Evolutionary conservation across 2,329 filamentous ascomycete genomes (phyloP), one percentile per base, ranked within the genome.

Genomic region (Ceratocystis papillata): DNA sequence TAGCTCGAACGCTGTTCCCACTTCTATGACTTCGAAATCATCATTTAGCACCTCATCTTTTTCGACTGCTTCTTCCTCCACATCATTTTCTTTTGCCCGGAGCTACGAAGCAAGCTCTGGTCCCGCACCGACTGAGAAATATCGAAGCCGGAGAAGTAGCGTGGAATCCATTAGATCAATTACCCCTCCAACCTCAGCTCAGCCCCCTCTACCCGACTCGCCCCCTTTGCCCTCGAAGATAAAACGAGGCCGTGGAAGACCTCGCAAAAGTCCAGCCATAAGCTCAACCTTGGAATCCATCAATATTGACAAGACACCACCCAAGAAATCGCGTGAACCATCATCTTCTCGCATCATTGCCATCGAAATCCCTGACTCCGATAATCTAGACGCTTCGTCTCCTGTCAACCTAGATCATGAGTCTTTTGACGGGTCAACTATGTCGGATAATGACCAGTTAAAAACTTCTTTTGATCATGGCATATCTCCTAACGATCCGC

Each of bases 401-500:
- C 46, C 20, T 55, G 28, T 22, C 25, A 59, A 33, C 12, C 7
- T 25, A 41, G 37, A 20, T 10, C 30, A 53, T 46, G 62, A 46
- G 22, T 44, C 60, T 28, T n/a, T 41, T 1, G 50, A 63, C n/a
- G 61, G 59, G 10, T 61, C 67, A 8, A 59, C 55, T 17, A 53
- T 66, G 12, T 65, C 67, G 3, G 67, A 65, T 41, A 66, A 66
- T 37, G 53, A 61, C 12, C 61, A 68, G 44, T 28, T 68, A n/a
- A 44, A 57, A 17, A 64, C 60, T 5, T 59, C 64, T 10, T 53
- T 60, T 30, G 25, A 25, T 10, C 63, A 53, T 6, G 33, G 55
- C 15, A 71, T 76, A 5, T 76, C 76, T 3, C 78, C 78, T n/a
- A 75, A 75, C 4, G 78, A 81, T 44, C 71, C 78, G 17, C 77